Conservation (phyloP, 768 basidiomycete species). For the Dacryopinax primogenitus region DNA sequence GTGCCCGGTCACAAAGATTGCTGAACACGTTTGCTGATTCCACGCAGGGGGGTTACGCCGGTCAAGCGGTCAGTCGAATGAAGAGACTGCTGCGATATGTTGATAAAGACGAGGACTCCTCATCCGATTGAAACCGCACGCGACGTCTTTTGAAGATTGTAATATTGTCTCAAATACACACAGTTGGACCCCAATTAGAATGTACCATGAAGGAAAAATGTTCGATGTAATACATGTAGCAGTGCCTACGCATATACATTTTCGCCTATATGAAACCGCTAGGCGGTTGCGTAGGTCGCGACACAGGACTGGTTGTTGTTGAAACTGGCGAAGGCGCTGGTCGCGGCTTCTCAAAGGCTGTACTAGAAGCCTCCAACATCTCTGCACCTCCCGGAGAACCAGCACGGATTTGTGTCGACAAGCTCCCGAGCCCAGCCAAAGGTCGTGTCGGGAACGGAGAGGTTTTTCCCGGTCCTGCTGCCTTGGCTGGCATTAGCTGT, state of each 20-base stretch:
- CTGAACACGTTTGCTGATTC: background rate
- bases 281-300: background rate
- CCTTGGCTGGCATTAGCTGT: background rate
- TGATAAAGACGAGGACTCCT: background rate
- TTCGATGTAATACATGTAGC: background rate
- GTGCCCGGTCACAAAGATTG: constrained; percentile 24
- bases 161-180: background rate
- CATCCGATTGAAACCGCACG: background rate
- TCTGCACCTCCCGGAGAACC: background rate
- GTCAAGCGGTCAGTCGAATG: constrained; percentile 12
- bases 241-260: background rate
- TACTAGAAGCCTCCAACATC: background rate
- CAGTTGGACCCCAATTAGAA: background rate
- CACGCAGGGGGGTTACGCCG: background rate
- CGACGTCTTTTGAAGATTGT: background rate
- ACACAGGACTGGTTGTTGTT: background rate
- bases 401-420: background rate
- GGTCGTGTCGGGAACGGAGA: background rate
- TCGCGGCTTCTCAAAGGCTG: background rate
- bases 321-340: background rate
- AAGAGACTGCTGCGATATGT: constrained; percentile 10
- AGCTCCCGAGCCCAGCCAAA: background rate
- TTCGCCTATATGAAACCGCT: background rate
- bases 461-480: background rate
- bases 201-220: background rate